Evolutionary conservation across 2,329 filamentous ascomycete species (phyloP).

Genomic region (Hypoxylon sp.): DNA sequence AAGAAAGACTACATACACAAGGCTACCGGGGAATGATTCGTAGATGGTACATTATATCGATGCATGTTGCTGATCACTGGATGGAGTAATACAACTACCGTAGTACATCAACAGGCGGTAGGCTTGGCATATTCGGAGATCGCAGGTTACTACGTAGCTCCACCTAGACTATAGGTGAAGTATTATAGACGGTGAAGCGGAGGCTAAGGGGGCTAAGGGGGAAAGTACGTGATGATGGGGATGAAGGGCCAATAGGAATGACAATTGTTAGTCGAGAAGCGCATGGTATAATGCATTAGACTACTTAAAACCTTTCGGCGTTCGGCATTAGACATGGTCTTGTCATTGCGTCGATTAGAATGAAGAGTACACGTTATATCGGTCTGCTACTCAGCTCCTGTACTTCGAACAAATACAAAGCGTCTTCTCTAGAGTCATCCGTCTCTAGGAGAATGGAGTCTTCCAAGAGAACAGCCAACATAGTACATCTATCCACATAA

Average conservation of each 20-base stretch:
- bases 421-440: neutral
- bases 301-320: neutral
- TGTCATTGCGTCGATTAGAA: neutral
- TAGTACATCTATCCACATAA: neutral
- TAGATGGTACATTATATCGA: neutral
- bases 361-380: neutral
- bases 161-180: neutral
- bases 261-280: neutral
- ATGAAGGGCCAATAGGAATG: neutral
- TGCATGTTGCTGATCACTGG: neutral
- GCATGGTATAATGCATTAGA: neutral
- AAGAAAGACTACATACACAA: neutral
- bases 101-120: too few relatives aligned
- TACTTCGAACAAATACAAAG: neutral
- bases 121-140: slow-evolving; percentile 4
- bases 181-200: neutral
- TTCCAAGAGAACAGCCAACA: neutral
- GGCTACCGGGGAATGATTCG: neutral
- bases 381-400: neutral
- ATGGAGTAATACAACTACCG: neutral
- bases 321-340: neutral
- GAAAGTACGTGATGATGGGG: neutral
- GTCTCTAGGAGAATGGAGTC: neutral
- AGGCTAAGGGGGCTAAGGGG: neutral
- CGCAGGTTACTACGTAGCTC: neutral